These are phyloP conservation scores for Zygnema circumcarinatum DNA, from an alignment of 139 green algal genomes.

Conservation along the genomic window DNA sequence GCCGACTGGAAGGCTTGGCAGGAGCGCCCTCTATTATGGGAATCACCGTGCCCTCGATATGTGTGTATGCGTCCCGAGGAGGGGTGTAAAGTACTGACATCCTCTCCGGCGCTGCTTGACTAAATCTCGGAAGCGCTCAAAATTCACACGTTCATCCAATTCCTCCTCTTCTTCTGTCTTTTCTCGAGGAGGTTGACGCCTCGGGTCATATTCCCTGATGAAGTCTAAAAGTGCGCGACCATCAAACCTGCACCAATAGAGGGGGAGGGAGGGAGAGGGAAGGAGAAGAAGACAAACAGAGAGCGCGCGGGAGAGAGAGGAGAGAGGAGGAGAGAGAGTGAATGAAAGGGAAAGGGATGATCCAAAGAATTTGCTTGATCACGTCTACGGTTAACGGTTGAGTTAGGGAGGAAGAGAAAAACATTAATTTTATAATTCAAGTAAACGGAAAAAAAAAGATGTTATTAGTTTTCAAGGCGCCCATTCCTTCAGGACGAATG, in stretches of 20 bases:
- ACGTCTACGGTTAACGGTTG: not conserved
- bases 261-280: constrained; percentile 19
- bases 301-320: not conserved
- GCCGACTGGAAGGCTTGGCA: no score
- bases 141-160: constrained; percentile 54
- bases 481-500: no score
- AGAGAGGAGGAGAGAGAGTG: constrained; percentile 11
- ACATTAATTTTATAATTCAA: no score
- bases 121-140: constrained; percentile 55
- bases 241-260: constrained; percentile 52
- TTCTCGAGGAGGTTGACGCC: constrained; percentile 14
- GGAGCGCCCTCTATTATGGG: no score
- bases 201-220: constrained; percentile 56
- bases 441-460: no score
- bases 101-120: constrained; percentile 45
- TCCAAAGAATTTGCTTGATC: no score
- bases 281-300: constrained; percentile 18
- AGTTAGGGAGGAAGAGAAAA: not conserved
- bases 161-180: constrained; percentile 55
- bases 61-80: constrained; percentile 1
- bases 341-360: no score
- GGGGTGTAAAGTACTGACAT: constrained; percentile 49
- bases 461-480: no score
- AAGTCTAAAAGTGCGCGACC: constrained; percentile 59
- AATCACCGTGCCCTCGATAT: no score